Conservation (phyloP, 192 early-diverging fungal species). For the Coemansia sp. region DNA sequence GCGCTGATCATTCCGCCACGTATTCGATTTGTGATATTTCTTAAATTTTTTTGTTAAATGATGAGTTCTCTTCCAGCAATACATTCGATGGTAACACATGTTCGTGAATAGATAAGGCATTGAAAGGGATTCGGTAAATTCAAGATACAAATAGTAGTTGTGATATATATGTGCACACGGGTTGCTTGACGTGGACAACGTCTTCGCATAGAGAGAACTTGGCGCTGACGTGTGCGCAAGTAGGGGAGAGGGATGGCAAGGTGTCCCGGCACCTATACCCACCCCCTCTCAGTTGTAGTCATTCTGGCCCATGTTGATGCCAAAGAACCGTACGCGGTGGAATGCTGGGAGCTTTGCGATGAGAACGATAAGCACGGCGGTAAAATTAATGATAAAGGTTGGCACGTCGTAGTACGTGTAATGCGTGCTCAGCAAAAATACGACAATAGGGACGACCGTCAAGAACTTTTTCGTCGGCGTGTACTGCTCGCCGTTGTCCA, state of each 20-base stretch:
- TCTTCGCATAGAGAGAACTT: neutral
- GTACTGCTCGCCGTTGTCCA: constrained; percentile 96
- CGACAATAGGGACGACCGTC: constrained; percentile 87
- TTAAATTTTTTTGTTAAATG: neutral
- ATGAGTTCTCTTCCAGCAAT: neutral
- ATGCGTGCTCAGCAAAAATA: constrained; percentile 96
- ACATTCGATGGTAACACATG: neutral
- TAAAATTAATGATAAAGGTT: constrained; percentile 91
- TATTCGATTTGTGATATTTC: neutral
- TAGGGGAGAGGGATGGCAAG: neutral
- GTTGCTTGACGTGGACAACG: neutral
- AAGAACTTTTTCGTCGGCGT: constrained; percentile 98
- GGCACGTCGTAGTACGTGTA: constrained; percentile 93
- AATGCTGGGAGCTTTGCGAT: constrained; percentile 92
- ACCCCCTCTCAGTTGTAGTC: constrained; percentile 28
- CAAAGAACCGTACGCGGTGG: constrained; percentile 92
- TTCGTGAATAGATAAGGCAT: neutral
- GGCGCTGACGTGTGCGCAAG: neutral
- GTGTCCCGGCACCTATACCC: neutral
- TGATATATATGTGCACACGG: neutral
- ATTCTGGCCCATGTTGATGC: constrained; percentile 75
- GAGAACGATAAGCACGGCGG: constrained; percentile 78
- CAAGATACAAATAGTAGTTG: neutral
- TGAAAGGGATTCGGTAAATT: neutral
- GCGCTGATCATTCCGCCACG: neutral